Base-by-base conservation (phyloP, 306 rosid genomes). In the Phaseolus lunatus region DNA sequence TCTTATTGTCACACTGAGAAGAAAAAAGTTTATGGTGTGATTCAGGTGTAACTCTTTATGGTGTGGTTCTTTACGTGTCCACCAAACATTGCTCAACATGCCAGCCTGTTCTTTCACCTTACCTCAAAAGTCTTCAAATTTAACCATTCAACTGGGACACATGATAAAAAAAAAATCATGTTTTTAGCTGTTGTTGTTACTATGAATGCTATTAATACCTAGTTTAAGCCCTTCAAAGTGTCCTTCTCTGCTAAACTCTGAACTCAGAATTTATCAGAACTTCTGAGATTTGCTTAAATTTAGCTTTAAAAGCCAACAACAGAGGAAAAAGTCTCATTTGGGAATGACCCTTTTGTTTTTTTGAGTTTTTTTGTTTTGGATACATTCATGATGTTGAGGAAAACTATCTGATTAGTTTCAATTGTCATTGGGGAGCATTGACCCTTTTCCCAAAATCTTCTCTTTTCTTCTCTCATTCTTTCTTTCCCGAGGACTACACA, bases 1-100 rank as follows among this genome's bases (percentile, higher is more conserved):
- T 82, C 85, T 65, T 74, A 80, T 84, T 88, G 91, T 88, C 87
- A 71, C 74, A 9, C 16, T 14, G 2, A 33, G 24, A 77, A 44
- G 56, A 43, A 43, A 13, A 57, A 59, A 13, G 0, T 35, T 35
- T 77, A 57, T 18, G 5, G 2, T 63, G 37, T 4, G 26, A 2
- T 27, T 70, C 71, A 72, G 14, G 2, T 41, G 0, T 9, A 67
- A 22, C 54, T 61, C 54, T 26, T 26, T 44, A 39, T 2, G 19
- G 61, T 79, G 63, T 5, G 45, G 1, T 41, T 39, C 77, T 64
- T 77, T 45, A 69, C 61, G 52, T 87, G 81, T 53, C 81, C 0
- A 24, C 0, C 41, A 45, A 10, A 11, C 59, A 72, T 73, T 76
- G 81, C 73, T 61, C 63, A 58, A 11, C 29, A 48, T 62, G 65